Evolutionary conservation across 2,329 filamentous ascomycete genomes (phyloP).

Genomic region (Penicillium sp.): DNA sequence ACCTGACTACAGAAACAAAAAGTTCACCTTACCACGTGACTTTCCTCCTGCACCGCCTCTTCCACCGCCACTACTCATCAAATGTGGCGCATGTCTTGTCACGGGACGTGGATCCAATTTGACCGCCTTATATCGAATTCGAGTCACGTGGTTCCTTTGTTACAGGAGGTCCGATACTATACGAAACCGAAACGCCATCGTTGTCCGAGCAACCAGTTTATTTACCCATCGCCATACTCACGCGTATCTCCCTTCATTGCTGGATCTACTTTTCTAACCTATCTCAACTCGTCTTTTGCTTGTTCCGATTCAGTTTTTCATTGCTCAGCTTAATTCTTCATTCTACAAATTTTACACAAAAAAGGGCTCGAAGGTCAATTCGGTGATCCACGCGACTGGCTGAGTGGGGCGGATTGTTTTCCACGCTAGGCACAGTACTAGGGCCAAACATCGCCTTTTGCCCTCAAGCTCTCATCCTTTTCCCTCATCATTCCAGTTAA

Average conservation of each 20-base stretch:
- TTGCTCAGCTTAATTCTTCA: conserved; percentile 1
- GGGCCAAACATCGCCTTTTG: conserved; percentile 43
- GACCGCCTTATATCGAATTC: background rate
- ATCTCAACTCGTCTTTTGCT: conserved; percentile 4
- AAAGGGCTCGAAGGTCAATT: conserved; percentile 12
- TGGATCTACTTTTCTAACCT: conserved; percentile 16
- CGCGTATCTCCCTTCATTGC: conserved; percentile 24
- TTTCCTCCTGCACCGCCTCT: conserved; percentile 1
- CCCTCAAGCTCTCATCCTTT: conserved; percentile 35
- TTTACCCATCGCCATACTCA: conserved; percentile 18
- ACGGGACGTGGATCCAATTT: background rate
- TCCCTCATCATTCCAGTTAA: conserved; percentile 29
- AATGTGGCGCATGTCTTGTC: background rate
- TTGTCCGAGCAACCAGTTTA: conserved; percentile 49
- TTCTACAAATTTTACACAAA: background rate
- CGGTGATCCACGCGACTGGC: conserved; percentile 30
- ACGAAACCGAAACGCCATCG: conserved; percentile 23
- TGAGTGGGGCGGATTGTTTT: conserved; percentile 39
- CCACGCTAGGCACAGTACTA: conserved; percentile 36
- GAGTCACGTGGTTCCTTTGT: background rate
- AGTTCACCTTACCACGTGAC: conserved; percentile 20
- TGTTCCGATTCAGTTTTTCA: conserved; percentile 4
- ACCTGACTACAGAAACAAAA: conserved; percentile 15
- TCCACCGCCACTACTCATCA: background rate
- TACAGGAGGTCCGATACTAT: background rate